phyloP scores from a whole-genome alignment of 2,329 filamentous ascomycete genomes.

The Fonsecaea multimorphosa region DNA sequence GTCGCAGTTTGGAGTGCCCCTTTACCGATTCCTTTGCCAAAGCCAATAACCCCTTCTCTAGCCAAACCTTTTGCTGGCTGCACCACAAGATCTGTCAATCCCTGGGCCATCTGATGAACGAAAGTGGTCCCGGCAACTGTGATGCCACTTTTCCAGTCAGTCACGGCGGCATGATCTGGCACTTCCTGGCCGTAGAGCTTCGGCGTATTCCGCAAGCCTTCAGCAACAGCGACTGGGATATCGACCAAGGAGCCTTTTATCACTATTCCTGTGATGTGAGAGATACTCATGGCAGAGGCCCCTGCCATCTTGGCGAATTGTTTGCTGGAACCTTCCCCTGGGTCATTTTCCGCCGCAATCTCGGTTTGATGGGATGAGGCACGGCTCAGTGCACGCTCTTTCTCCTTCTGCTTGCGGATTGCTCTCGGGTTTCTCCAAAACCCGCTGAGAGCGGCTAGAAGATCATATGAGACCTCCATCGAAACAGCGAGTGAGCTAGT shows the following conservation, averaged over 20 bases:
- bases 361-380: neutral
- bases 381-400: slow-evolving; percentile 5
- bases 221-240: slow-evolving; percentile 55
- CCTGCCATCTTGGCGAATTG: slow-evolving; percentile 38
- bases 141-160: slow-evolving; percentile 54
- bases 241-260: slow-evolving; percentile 48
- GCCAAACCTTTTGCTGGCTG: slow-evolving; percentile 52
- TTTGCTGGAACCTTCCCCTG: slow-evolving; percentile 16
- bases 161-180: slow-evolving; percentile 48
- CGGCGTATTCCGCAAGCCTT: slow-evolving; percentile 61
- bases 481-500: slow-evolving; percentile 13
- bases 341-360: neutral
- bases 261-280: slow-evolving; percentile 5
- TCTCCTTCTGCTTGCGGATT: slow-evolving; percentile 2
- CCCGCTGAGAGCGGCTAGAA: slow-evolving; percentile 13
- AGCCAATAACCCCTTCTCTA: slow-evolving; percentile 49
- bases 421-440: slow-evolving; percentile 17
- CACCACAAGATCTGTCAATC: slow-evolving; percentile 52
- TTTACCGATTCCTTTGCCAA: slow-evolving; percentile 51
- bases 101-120: slow-evolving; percentile 52
- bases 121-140: slow-evolving; percentile 54
- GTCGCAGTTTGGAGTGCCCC: slow-evolving; percentile 40
- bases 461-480: slow-evolving; percentile 17
- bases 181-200: slow-evolving; percentile 60
- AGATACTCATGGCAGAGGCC: slow-evolving; percentile 27